phyloP scores from a whole-genome alignment of 2,329 filamentous ascomycete genomes.

The Neofusicoccum sp. region DNA sequence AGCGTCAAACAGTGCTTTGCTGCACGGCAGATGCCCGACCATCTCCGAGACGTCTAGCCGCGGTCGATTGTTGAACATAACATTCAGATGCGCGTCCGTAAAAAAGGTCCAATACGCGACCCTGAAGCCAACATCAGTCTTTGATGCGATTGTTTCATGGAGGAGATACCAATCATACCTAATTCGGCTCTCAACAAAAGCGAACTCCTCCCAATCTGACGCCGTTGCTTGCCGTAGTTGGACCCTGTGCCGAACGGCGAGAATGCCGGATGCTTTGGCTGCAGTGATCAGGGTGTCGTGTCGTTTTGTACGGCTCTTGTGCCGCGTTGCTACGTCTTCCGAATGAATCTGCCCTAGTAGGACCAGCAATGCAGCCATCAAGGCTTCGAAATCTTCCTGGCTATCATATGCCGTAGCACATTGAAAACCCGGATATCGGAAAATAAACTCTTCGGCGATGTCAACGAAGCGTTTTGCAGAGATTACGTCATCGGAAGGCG shows the following conservation, averaged over 20 bases:
- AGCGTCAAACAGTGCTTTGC: not conserved
- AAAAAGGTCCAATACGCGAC: not conserved
- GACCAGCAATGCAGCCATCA: not conserved
- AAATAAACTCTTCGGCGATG: not conserved
- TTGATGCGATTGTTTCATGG: not conserved
- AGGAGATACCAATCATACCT: not conserved
- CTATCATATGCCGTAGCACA: not conserved
- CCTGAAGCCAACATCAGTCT: not conserved
- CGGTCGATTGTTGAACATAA: not conserved
- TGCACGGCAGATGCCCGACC: not conserved
- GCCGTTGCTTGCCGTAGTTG: not conserved
- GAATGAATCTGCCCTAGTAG: not conserved
- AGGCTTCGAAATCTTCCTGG: not conserved
- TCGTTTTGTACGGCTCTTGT: not conserved
- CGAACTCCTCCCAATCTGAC: not conserved
- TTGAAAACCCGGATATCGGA: not conserved
- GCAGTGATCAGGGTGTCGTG: not conserved
- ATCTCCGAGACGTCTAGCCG: not conserved
- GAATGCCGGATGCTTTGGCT: not conserved
- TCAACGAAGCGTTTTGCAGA: not conserved
- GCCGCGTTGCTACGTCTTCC: not conserved
- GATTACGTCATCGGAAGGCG: not conserved
- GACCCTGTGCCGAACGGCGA: not conserved
- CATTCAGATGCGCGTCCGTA: not conserved
- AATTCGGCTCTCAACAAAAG: not conserved